phyloP scores from a whole-genome alignment of 495 filamentous ascomycete genomes.

The Xylaria palmicola region DNA sequence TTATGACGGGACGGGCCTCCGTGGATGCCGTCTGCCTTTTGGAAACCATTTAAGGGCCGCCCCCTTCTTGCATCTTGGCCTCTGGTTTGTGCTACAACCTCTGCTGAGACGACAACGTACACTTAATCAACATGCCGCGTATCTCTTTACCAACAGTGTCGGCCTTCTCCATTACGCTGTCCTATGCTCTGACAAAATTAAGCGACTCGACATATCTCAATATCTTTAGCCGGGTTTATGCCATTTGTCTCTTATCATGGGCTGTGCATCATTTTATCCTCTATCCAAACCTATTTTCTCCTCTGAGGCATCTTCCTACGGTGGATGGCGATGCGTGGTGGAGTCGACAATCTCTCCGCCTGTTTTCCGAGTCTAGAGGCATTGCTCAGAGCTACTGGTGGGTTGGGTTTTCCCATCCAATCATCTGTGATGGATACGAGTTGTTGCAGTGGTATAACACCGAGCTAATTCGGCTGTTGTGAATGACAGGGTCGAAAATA shows the following conservation, averaged over 20 bases:
- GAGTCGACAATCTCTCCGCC: slow-evolving; percentile 48
- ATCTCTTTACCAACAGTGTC: neutral
- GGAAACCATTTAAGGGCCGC: too few species aligned
- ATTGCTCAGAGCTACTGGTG: slow-evolving; percentile 54
- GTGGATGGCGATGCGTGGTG: slow-evolving; percentile 40
- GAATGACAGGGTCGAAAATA: slow-evolving; percentile 53
- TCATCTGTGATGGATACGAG: neutral
- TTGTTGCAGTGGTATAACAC: neutral
- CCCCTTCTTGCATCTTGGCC: neutral
- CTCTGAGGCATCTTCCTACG: slow-evolving; percentile 57
- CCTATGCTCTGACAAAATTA: slow-evolving; percentile 7
- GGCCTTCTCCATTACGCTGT: neutral
- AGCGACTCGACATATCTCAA: neutral
- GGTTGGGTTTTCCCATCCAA: neutral
- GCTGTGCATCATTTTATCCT: slow-evolving; percentile 47
- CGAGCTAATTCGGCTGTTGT: neutral
- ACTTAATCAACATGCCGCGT: slow-evolving; percentile 1
- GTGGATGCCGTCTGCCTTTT: neutral
- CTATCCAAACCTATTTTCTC: slow-evolving; percentile 65
- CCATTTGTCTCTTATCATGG: slow-evolving; percentile 3
- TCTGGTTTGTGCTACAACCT: neutral
- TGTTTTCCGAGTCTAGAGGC: slow-evolving; percentile 56
- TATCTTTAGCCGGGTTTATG: neutral
- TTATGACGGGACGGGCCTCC: neutral
- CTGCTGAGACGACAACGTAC: neutral